Percentiles rank a stretch among this genome's conserved stretches.
phyloP scores from a whole-genome alignment of 257 asterid genomes.

The Solanum arcanum region DNA sequence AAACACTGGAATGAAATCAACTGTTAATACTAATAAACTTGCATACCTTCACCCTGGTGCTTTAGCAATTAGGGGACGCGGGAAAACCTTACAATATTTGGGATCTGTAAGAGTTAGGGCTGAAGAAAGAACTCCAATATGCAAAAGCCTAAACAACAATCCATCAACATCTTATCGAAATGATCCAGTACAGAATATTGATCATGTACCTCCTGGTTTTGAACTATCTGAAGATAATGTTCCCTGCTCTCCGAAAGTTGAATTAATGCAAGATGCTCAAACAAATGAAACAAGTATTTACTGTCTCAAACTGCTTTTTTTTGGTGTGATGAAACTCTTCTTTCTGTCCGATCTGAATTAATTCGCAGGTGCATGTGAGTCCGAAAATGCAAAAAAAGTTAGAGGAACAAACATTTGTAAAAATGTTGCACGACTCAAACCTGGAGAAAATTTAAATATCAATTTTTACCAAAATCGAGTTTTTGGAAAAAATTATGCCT shows the following conservation, averaged over 20 bases:
- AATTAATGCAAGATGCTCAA: neutral
- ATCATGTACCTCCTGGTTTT: neutral
- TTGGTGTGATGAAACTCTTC: no score
- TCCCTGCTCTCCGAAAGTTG: neutral
- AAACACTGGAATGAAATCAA: neutral
- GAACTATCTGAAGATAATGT: neutral
- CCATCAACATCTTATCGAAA: neutral
- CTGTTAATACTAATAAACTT: neutral
- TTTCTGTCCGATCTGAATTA: no score
- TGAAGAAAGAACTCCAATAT: neutral
- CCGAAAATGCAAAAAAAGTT: no score
- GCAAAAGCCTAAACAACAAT: neutral
- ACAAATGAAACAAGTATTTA: neutral
- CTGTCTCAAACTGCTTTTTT: no score
- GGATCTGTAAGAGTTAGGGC: neutral
- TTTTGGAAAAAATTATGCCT: no score
- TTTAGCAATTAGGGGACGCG: neutral
- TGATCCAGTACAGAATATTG: neutral
- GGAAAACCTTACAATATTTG: neutral
- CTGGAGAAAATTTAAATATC: no score
- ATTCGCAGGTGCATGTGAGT: no score
- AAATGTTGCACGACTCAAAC: no score
- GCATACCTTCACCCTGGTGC: neutral
- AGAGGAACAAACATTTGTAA: no score
- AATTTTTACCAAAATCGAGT: no score